A percentile compares a stretch with the other conserved stretches of the same genome.
These are phyloP conservation scores for Tricholoma sp. DNA, from an alignment of 768 basidiomycete species.

Conservation along the genomic window DNA sequence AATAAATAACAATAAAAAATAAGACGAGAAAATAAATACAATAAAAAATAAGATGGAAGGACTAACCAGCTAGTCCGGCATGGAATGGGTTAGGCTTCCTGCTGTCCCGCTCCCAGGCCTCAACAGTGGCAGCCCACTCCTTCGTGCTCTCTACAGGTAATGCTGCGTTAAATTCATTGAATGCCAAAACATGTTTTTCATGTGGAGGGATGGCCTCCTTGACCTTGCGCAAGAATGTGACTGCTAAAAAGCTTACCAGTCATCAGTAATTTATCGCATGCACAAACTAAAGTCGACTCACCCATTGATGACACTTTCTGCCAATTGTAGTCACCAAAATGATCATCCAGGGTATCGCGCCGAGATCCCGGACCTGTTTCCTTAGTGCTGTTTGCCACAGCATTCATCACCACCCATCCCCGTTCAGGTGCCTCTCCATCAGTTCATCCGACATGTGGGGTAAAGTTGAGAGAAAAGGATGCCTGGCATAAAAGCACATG, in stretches of 20 bases:
- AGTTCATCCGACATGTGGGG: constrained; percentile 16
- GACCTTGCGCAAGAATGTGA: constrained; percentile 7
- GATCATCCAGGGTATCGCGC: constrained; percentile 20
- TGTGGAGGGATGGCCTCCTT: constrained; percentile 6
- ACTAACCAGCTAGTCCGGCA: background rate
- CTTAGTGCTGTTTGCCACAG: constrained; percentile 11
- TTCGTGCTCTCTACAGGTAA: background rate
- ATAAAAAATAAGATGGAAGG: too few species aligned
- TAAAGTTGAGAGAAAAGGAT: constrained; percentile 20
- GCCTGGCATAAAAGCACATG: constrained; percentile 19
- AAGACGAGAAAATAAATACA: too few species aligned
- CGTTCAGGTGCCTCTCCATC: constrained; percentile 14
- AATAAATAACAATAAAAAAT: too few species aligned
- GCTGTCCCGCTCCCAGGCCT: too few species aligned
- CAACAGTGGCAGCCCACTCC: too few species aligned
- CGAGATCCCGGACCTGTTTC: constrained; percentile 23
- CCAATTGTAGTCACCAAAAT: constrained; percentile 22
- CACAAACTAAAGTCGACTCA: constrained; percentile 4
- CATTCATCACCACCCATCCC: constrained; percentile 20
- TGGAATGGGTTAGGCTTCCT: too few species aligned
- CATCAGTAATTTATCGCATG: background rate
- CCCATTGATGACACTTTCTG: constrained; percentile 15
- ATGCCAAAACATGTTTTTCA: constrained; percentile 6
- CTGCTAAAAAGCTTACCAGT: background rate
- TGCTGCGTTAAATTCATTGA: constrained; percentile 6